Evolutionary conservation across 2,329 filamentous ascomycete species (phyloP), one percentile per base, ranked within the genome.

Genomic region (Nannizziopsis barbatae): DNA sequence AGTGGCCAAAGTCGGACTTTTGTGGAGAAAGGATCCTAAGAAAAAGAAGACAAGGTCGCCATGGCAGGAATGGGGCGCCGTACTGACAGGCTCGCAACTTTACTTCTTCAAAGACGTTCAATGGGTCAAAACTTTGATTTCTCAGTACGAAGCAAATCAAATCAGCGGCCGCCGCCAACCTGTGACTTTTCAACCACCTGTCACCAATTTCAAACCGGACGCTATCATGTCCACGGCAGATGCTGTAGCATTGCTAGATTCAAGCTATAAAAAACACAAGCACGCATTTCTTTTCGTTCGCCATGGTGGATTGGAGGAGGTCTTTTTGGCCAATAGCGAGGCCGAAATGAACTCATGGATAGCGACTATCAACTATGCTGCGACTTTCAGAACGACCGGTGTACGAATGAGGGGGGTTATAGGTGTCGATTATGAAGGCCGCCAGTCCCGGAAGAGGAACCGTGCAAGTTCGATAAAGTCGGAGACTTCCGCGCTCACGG

Each of bases 21-120:
- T 98, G 30, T 98, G 92, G 92, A 81, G 92, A 39, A 98, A 98
- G 63, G 88, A 95, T 55, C 71, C 76, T 1, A 95, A 94, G 69
- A 95, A 90, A 68, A 90, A 92, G 69, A 94, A 93, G 66, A 84
- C 88, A 0, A 79, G 90, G 38, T 95, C 90, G 9, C 90, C 92
- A 1, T 98, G 92, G 92, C 90, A 95, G 62, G 92, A 98, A 74
- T 98, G 92, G 92, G 92, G 92, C 45, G 92, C 88, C 18, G 84
- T 98, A 50, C 75, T 98, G 27, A 98, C 92, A 0, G 87, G 90
- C n/a, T 93, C 92, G 5, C 90, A 95, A 60, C 76, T 98, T 6
- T 98, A 95, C 65, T 87, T 98, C 65, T 98, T 96, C 71, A 83
- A 86, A 50, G 95, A 96, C 62, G 84, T 87, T 4, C 75, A 81